phyloP scores from a whole-genome alignment of 1,139 yeast species.

The Nematodospora anomalae region DNA sequence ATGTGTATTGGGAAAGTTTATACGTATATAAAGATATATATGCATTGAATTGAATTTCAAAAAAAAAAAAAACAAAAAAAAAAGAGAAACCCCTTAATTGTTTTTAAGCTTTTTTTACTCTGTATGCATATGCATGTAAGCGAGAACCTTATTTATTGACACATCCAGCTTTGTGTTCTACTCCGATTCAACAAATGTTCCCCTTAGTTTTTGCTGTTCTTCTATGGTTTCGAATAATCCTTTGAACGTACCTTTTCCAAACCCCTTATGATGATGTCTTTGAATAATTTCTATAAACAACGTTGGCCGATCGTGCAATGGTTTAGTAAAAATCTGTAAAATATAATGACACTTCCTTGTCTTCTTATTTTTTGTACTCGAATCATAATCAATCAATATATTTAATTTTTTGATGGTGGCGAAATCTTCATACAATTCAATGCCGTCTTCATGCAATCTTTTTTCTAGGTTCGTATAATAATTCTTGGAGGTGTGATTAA shows the following conservation, averaged over 20 bases:
- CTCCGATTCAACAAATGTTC: constrained; percentile 34
- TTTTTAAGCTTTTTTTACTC: neutral
- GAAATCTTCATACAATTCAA: constrained; percentile 47
- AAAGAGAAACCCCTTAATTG: too few relatives aligned
- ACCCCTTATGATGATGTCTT: constrained; percentile 76
- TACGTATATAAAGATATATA: constrained; percentile 1
- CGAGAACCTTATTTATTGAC: neutral
- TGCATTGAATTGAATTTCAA: constrained; percentile 4
- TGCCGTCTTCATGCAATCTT: constrained; percentile 38
- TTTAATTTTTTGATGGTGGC: constrained; percentile 44
- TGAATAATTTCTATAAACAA: constrained; percentile 79
- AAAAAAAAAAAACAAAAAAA: too few relatives aligned
- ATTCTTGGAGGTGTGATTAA: constrained; percentile 54
- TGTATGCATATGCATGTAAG: neutral
- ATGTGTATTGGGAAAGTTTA: neutral
- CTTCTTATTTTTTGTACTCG: constrained; percentile 31
- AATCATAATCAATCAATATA: constrained; percentile 74
- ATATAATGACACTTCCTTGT: constrained; percentile 55
- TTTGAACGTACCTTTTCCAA: constrained; percentile 85
- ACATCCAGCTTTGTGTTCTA: neutral
- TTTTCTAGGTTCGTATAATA: constrained; percentile 55
- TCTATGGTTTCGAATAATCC: constrained; percentile 80
- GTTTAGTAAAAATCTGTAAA: constrained; percentile 76
- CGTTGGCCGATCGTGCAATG: constrained; percentile 76
- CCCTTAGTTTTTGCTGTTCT: constrained; percentile 53